Conservation (phyloP, 2,329 filamentous ascomycete genomes). For the Sordariomycetes sp. region DNA sequence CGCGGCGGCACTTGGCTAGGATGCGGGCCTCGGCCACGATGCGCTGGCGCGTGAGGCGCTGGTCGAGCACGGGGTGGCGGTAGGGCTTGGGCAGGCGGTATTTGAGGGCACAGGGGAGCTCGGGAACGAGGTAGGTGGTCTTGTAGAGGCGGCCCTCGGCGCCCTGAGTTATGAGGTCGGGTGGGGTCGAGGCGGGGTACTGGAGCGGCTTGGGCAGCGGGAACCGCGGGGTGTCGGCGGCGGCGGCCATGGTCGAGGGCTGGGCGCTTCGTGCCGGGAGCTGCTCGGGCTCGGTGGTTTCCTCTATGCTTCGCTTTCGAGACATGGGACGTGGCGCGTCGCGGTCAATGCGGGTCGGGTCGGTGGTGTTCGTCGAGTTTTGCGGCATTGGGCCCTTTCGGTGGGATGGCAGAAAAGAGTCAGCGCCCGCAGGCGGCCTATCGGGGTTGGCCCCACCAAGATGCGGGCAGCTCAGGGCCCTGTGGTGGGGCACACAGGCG, state of each 20-base stretch:
- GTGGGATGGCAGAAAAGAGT: too few species aligned
- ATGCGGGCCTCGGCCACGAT: conserved; percentile 84
- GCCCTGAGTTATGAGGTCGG: conserved; percentile 76
- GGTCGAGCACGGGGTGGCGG: conserved; percentile 81
- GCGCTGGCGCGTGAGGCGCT: conserved; percentile 74
- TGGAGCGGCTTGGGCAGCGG: conserved; percentile 56
- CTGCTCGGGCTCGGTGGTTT: not conserved
- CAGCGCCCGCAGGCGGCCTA: too few species aligned
- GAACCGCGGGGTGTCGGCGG: conserved; percentile 14
- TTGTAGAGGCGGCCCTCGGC: conserved; percentile 92
- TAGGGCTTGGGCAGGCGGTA: conserved; percentile 86
- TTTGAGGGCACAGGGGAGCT: conserved; percentile 70
- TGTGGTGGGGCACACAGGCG: too few species aligned
- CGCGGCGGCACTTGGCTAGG: conserved; percentile 64
- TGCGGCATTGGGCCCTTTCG: not conserved
- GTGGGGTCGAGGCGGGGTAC: conserved; percentile 45
- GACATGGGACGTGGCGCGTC: not conserved
- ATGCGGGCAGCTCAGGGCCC: too few species aligned
- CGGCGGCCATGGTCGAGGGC: not conserved
- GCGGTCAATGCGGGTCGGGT: not conserved
- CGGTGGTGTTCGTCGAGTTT: not conserved
- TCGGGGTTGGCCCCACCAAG: too few species aligned
- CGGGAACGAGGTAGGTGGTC: conserved; percentile 64
- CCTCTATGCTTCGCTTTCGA: not conserved
- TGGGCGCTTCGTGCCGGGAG: not conserved